Evolutionary conservation across 495 filamentous ascomycete species (phyloP), one percentile per base, ranked within the genome.

Genomic region (Baudoinia panamericana): DNA sequence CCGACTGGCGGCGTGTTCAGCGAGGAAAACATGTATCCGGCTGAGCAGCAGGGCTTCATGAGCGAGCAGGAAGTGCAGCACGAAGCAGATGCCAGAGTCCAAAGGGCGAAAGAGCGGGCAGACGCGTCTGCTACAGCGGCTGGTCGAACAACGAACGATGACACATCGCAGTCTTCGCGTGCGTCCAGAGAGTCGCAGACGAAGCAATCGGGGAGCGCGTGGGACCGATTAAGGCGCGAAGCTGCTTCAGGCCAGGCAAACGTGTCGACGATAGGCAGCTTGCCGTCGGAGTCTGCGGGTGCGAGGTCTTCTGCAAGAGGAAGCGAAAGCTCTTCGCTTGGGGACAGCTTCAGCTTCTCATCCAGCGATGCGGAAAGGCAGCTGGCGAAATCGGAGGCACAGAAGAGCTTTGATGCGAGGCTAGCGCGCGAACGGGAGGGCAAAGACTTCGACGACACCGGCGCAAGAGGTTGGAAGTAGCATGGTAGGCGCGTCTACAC

Each of bases 361-460:
- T 51, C 34, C 0, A 50, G 46, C 3, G 63, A 63, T 0, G 54
- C 59, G 33, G 65, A 67, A 21, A 54, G 56, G 16, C 39, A 56
- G 16, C 45, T 59, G 31, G 68, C 64, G n/a, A 64, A 56, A 45
- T 56, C 45, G 17, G 61, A 72, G 47, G 67, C 68, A 38, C 70
- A 74, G 56, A 61, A 51, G 37, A 64, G 70, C 25, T 73, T 73
- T 53, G 70, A 73, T 51, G 61, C 56, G 22, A 47, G 57, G 18
- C 51, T 73, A 17, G 70, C 72, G 48, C 53, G 53, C 41, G 70
- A 73, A 39, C 37, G 54, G 27, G 32, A 29, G 25, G 54, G 51
- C 0, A 41, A 45, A 16, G 36, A 54, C 24, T 56, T 54, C 36
- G n/a, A n/a, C n/a, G n/a, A n/a, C n/a, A n/a, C n/a, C n/a, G n/a